Evolutionary conservation across 208 protist species (phyloP).

Genomic region (Tetramitus jugosus): DNA sequence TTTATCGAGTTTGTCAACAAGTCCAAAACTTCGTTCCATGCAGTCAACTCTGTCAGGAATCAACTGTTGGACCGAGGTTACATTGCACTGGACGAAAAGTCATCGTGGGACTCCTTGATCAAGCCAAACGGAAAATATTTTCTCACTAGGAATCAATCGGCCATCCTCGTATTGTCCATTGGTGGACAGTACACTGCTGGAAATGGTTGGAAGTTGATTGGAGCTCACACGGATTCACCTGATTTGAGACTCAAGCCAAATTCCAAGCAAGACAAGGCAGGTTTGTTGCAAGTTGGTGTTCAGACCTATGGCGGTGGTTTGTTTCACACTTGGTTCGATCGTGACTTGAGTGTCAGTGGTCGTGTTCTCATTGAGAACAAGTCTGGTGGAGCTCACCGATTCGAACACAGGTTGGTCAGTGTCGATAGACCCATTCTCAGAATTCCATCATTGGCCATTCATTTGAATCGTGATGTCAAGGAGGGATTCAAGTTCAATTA

Average conservation of each 20-base stretch:
- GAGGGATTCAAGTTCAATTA: conserved; percentile 82
- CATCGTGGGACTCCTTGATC: conserved; percentile 28
- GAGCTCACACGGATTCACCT: conserved; percentile 94
- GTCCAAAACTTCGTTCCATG: background rate
- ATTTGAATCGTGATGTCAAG: conserved; percentile 67
- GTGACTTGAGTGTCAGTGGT: conserved; percentile 55
- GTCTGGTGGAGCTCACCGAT: background rate
- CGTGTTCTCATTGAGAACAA: conserved; percentile 43
- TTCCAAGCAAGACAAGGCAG: conserved; percentile 27
- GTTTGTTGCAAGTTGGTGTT: conserved; percentile 26
- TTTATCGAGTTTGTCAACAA: conserved; percentile 19
- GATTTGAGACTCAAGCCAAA: conserved; percentile 51
- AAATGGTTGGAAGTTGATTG: conserved; percentile 85
- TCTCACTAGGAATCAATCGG: conserved; percentile 87
- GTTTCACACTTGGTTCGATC: conserved; percentile 74
- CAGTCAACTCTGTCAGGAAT: background rate
- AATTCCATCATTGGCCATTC: conserved; percentile 90
- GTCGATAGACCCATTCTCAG: conserved; percentile 79
- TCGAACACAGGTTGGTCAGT: conserved; percentile 55
- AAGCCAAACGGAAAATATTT: conserved; percentile 81
- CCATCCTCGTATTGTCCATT: conserved; percentile 88
- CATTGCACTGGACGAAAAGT: background rate
- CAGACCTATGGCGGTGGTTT: conserved; percentile 63
- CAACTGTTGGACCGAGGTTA: background rate
- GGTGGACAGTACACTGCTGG: conserved; percentile 70